phyloP scores from a whole-genome alignment of 805 yeast genomes.

The Myxozyma neglecta region DNA sequence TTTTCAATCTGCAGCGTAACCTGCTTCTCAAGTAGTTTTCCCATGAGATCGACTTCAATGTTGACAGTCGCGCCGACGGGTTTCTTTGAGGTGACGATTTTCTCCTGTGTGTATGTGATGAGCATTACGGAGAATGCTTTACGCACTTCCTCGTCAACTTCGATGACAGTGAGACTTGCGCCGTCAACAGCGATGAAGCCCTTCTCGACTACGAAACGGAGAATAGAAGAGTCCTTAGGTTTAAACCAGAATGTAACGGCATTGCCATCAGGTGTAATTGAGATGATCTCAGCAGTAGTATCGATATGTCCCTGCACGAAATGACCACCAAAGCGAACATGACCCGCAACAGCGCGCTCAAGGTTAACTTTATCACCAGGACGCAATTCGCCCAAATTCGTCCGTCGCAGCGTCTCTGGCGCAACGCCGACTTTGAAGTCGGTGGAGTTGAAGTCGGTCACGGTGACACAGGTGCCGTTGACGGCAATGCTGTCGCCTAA shows the following conservation, averaged over 20 bases:
- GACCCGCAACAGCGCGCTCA: slow-evolving; percentile 85
- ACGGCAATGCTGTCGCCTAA: slow-evolving; percentile 92
- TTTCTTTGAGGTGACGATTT: slow-evolving; percentile 69
- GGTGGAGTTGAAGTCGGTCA: slow-evolving; percentile 65
- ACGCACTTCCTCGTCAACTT: slow-evolving; percentile 57
- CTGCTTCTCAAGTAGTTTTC: slow-evolving; percentile 88
- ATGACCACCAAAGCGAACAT: slow-evolving; percentile 92
- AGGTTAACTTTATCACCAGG: slow-evolving; percentile 70
- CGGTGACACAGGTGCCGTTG: slow-evolving; percentile 87
- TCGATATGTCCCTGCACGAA: slow-evolving; percentile 98
- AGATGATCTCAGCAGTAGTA: slow-evolving; percentile 69
- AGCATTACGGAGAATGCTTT: slow-evolving; percentile 76
- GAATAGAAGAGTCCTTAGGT: slow-evolving; percentile 43
- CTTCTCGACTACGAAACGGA: slow-evolving; percentile 82
- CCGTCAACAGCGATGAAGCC: slow-evolving; percentile 95
- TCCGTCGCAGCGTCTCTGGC: slow-evolving; percentile 84
- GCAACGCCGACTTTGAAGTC: slow-evolving; percentile 87
- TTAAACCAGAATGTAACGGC: slow-evolving; percentile 80
- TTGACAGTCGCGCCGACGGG: slow-evolving; percentile 66
- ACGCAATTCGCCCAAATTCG: slow-evolving; percentile 66
- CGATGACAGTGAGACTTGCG: slow-evolving; percentile 82
- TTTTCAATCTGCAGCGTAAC: slow-evolving; percentile 51
- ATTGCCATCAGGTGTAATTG: slow-evolving; percentile 60
- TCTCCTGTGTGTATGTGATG: slow-evolving; percentile 85
- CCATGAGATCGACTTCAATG: slow-evolving; percentile 92